These are phyloP conservation scores for Babjeviella inositovora DNA, from an alignment of 805 yeast genomes.

Conservation along the genomic window DNA sequence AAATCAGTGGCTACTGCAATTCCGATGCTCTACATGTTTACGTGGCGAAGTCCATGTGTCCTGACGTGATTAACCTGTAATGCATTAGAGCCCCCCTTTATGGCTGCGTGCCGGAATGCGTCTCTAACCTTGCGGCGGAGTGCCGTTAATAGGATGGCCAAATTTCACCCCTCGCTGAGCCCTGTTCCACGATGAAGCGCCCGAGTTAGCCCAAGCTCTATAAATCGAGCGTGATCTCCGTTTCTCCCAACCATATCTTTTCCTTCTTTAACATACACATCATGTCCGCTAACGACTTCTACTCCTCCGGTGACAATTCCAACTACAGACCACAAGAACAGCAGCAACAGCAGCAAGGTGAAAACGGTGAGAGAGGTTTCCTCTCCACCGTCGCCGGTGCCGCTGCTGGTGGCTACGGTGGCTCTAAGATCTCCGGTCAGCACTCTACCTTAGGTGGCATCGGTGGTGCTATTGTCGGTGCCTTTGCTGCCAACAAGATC, in stretches of 20 bases:
- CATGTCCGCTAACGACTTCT: constrained; percentile 46
- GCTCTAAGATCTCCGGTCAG: constrained; percentile 21
- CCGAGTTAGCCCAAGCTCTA: not conserved
- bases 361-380: constrained; percentile 22
- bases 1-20: no score
- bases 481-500: constrained; percentile 31
- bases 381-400: constrained; percentile 30
- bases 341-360: constrained; percentile 11
- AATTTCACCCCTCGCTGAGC: constrained; percentile 1
- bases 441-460: constrained; percentile 26
- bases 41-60: no score
- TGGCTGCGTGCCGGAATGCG: not conserved
- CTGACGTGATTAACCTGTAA: no score
- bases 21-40: no score
- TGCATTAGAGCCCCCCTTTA: no score
- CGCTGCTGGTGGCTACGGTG: constrained; percentile 36
- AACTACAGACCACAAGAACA: constrained; percentile 12
- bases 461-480: constrained; percentile 41
- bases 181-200: not conserved
- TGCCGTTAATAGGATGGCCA: not conserved
- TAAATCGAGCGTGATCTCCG: not conserved
- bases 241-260: no score
- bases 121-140: not conserved
- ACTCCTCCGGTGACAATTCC: constrained; percentile 24
- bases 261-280: constrained; percentile 1